Percentiles rank a stretch among this genome's conserved stretches.
Conservation (phyloP, 108 stramenopile genomes). For the Nitzschia palea region DNA sequence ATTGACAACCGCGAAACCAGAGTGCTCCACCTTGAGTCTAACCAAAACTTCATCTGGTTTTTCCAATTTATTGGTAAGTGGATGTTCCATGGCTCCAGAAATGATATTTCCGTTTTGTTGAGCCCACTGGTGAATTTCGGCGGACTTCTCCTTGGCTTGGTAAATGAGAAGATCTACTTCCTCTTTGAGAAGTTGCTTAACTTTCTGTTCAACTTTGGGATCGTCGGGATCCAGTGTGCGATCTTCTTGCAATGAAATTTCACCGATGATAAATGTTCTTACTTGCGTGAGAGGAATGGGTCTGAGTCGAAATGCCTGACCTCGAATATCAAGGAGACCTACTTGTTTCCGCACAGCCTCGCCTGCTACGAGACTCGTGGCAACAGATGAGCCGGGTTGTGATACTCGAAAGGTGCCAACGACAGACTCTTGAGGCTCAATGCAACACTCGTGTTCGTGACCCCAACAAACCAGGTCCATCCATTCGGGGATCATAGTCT, state of each 20-base stretch:
- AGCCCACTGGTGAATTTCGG: conserved; percentile 41
- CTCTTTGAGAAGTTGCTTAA: conserved; percentile 57
- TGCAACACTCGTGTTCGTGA: conserved; percentile 96
- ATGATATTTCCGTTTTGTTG: conserved; percentile 31
- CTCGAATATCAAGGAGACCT: conserved; percentile 79
- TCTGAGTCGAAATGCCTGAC: conserved; percentile 68
- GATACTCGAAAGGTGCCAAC: conserved; percentile 92
- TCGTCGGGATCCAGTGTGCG: conserved; percentile 71
- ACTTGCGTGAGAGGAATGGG: conserved; percentile 81
- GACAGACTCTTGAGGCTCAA: conserved; percentile 81
- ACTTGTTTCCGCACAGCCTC: conserved; percentile 90
- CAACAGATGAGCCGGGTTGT: conserved; percentile 95
- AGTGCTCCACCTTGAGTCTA: conserved; percentile 93
- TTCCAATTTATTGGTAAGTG: conserved; percentile 48
- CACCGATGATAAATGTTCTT: conserved; percentile 70
- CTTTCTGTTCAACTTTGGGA: conserved; percentile 74
- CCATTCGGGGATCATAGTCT: conserved; percentile 98
- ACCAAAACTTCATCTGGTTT: conserved; percentile 88
- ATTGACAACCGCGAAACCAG: conserved; percentile 90
- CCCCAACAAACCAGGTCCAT: conserved; percentile 95
- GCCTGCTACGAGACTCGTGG: conserved; percentile 84
- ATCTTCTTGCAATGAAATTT: conserved; percentile 55
- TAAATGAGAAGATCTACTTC: conserved; percentile 69
- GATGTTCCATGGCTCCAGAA: conserved; percentile 26
- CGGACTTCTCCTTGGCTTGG: conserved; percentile 41